Conservation (phyloP, 2,329 filamentous ascomycete species). For the Colletotrichum gigasporum region DNA sequence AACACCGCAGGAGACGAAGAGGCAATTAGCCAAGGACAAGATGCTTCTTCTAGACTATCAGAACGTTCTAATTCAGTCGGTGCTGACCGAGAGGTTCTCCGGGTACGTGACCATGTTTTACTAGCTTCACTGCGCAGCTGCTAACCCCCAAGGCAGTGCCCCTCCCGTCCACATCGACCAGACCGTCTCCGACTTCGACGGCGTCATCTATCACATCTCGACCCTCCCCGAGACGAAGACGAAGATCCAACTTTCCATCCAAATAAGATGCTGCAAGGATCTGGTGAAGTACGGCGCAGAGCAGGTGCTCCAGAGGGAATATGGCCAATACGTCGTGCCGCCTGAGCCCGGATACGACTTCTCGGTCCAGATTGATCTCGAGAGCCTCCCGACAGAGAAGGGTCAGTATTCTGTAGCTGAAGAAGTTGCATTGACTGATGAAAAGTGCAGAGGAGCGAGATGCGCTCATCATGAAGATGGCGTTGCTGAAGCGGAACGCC, state of each 20-base stretch:
- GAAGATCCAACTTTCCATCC: constrained; percentile 92
- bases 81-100: constrained; percentile 93
- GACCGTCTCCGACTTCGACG: constrained; percentile 98
- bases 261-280: constrained; percentile 94
- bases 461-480: constrained; percentile 86
- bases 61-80: constrained; percentile 96
- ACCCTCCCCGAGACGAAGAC: constrained; percentile 94
- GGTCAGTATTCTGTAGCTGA: constrained; percentile 53
- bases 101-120: constrained; percentile 63
- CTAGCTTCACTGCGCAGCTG: constrained; percentile 33
- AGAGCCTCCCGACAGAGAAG: constrained; percentile 83
- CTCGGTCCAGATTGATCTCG: constrained; percentile 88
- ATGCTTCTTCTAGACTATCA: constrained; percentile 99
- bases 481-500: constrained; percentile 94
- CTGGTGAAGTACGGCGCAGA: constrained; percentile 93
- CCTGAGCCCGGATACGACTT: constrained; percentile 96
- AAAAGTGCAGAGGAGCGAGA: constrained; percentile 76
- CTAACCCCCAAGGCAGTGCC: constrained; percentile 68
- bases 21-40: constrained; percentile 43
- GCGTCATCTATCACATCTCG: constrained; percentile 97
- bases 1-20: constrained; percentile 13
- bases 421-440: constrained; percentile 4
- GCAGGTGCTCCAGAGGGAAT: constrained; percentile 91
- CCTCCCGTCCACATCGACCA: constrained; percentile 92
- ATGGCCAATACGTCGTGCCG: constrained; percentile 87